phyloP scores from a whole-genome alignment of 192 early-diverging fungal genomes.

The Coemansia sp. region DNA sequence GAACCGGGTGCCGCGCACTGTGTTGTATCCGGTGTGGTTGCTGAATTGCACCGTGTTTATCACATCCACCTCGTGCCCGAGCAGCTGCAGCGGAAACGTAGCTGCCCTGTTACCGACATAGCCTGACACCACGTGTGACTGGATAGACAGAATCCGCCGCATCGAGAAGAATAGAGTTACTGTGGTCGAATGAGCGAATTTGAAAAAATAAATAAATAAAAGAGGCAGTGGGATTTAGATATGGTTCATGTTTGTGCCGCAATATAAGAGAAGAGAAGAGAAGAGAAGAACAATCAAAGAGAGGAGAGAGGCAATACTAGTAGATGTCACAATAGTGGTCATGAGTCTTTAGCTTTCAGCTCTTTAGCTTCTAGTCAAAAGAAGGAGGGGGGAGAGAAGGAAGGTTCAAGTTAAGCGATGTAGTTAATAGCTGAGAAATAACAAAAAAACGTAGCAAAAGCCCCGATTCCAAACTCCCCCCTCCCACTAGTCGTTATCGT shows the following conservation, averaged over 20 bases:
- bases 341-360: too few species aligned
- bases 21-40: conserved; percentile 90
- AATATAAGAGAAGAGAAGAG: neutral
- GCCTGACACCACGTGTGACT: conserved; percentile 69
- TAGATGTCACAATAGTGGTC: neutral
- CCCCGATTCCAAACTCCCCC: too few species aligned
- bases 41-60: conserved; percentile 93
- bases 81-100: conserved; percentile 87
- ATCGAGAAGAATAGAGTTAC: neutral
- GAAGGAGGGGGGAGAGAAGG: neutral
- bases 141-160: conserved; percentile 51
- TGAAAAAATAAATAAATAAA: too few species aligned
- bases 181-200: neutral
- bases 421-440: too few species aligned
- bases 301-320: neutral
- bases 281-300: neutral
- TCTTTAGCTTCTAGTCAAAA: neutral
- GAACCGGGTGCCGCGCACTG: conserved; percentile 69
- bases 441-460: too few species aligned
- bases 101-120: conserved; percentile 86
- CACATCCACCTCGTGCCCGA: conserved; percentile 90
- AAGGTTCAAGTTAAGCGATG: neutral
- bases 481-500: too few species aligned
- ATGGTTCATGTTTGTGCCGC: neutral
- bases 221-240: neutral